Evolutionary conservation across 2,329 filamentous ascomycete species (phyloP).

Genomic region (Cercospora citrullina): DNA sequence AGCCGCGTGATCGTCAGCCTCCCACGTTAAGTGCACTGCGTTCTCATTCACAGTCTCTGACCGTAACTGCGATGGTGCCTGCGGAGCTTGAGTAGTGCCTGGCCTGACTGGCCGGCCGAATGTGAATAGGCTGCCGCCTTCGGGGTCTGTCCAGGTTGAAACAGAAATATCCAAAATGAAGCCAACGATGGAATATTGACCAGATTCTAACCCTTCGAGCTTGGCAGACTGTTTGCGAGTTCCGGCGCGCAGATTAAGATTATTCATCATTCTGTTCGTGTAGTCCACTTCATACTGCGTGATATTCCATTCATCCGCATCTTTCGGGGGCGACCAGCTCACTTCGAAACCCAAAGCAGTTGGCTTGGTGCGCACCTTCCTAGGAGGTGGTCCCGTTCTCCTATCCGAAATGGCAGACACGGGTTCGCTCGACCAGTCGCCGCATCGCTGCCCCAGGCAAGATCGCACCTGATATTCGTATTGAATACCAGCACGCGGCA

Average conservation of each 20-base stretch:
- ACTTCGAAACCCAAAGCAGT: constrained; percentile 11
- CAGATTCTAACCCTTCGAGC: constrained; percentile 8
- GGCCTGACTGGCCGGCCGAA: constrained; percentile 1
- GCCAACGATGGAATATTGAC: constrained; percentile 10
- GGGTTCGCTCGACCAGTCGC: constrained; percentile 10
- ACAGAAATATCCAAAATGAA: neutral
- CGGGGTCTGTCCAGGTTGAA: constrained; percentile 6
- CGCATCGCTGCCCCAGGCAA: constrained; percentile 12
- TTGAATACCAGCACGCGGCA: constrained; percentile 11
- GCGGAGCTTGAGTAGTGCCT: neutral
- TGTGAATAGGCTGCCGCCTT: constrained; percentile 1
- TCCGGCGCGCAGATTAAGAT: neutral
- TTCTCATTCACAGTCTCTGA: constrained; percentile 4
- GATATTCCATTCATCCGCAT: constrained; percentile 10
- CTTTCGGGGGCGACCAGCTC: constrained; percentile 11
- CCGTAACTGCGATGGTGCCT: neutral
- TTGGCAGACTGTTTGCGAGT: constrained; percentile 6
- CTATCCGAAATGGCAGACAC: constrained; percentile 13
- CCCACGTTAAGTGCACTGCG: constrained; percentile 9
- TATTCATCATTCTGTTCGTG: neutral
- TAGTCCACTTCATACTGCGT: constrained; percentile 11
- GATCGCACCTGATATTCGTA: constrained; percentile 20
- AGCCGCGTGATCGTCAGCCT: neutral
- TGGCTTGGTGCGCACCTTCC: constrained; percentile 2
- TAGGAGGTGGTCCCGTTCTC: constrained; percentile 11